phyloP scores from a whole-genome alignment of 2,329 filamentous ascomycete genomes.

The Periconia sp. region DNA sequence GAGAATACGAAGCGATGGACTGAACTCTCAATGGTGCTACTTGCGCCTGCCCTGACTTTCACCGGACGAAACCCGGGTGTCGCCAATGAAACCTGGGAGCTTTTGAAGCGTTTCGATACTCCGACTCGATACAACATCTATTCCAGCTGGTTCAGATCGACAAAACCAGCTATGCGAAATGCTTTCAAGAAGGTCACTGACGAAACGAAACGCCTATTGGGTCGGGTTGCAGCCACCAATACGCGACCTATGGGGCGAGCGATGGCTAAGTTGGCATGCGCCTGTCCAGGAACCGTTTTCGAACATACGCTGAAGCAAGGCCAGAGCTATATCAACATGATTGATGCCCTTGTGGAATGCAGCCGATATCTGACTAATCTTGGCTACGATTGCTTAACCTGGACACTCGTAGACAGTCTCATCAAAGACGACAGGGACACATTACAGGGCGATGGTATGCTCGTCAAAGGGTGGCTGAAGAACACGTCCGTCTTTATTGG shows the following conservation, averaged over 20 bases:
- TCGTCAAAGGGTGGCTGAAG: constrained; percentile 90
- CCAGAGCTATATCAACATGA: constrained; percentile 91
- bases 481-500: constrained; percentile 89
- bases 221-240: constrained; percentile 86
- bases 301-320: constrained; percentile 86
- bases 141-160: constrained; percentile 74
- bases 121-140: constrained; percentile 84
- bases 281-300: constrained; percentile 90
- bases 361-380: constrained; percentile 91
- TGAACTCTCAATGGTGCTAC: constrained; percentile 75
- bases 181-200: constrained; percentile 76
- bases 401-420: constrained; percentile 79
- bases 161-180: constrained; percentile 63
- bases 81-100: constrained; percentile 82
- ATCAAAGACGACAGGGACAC: constrained; percentile 60
- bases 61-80: constrained; percentile 81
- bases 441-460: constrained; percentile 65
- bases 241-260: constrained; percentile 81
- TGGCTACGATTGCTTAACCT: constrained; percentile 90
- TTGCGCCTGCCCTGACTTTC: constrained; percentile 87
- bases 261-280: constrained; percentile 88
- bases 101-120: constrained; percentile 77
- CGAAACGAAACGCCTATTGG: constrained; percentile 84
- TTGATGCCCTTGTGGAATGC: constrained; percentile 92
- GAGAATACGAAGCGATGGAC: constrained; percentile 78